These are phyloP conservation scores for Sugiyamaella mastotermitis DNA, from an alignment of 805 yeast species.

Conservation along the genomic window DNA sequence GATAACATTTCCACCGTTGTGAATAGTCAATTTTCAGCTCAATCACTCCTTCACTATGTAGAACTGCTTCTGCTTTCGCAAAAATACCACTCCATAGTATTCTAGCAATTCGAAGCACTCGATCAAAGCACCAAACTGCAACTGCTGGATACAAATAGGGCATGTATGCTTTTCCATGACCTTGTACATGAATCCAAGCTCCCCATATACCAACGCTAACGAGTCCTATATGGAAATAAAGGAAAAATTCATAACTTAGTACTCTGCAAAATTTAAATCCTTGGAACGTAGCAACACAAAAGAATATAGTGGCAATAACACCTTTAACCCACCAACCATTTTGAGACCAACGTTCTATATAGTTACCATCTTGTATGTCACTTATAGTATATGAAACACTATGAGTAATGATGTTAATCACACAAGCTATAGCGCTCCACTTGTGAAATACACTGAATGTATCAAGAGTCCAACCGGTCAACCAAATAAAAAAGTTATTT, in stretches of 20 bases:
- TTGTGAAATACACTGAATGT: constrained; percentile 57
- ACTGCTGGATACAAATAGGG: constrained; percentile 47
- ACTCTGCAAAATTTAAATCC: constrained; percentile 47
- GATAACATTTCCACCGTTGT: constrained; percentile 39
- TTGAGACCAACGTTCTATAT: not conserved
- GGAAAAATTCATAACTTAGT: constrained; percentile 51
- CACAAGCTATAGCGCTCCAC: constrained; percentile 53
- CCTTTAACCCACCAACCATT: constrained; percentile 30
- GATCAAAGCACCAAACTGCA: constrained; percentile 67
- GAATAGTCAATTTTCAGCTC: constrained; percentile 34
- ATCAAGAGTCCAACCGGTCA: constrained; percentile 57
- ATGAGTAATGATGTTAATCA: constrained; percentile 48
- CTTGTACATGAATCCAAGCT: constrained; percentile 51
- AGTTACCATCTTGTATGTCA: constrained; percentile 28
- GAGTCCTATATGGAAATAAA: constrained; percentile 48
- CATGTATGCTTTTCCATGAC: constrained; percentile 33
- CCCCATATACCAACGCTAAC: constrained; percentile 48
- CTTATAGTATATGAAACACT: constrained; percentile 32
- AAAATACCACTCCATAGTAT: constrained; percentile 49
- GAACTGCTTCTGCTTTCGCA: constrained; percentile 23
- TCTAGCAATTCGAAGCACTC: constrained; percentile 50
- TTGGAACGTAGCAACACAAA: constrained; percentile 41
- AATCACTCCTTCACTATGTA: constrained; percentile 18
- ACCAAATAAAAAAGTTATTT: constrained; percentile 56
- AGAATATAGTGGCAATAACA: constrained; percentile 35